Base-by-base conservation (phyloP, 352 stramenopile species). In the Peronospora farinosa region DNA sequence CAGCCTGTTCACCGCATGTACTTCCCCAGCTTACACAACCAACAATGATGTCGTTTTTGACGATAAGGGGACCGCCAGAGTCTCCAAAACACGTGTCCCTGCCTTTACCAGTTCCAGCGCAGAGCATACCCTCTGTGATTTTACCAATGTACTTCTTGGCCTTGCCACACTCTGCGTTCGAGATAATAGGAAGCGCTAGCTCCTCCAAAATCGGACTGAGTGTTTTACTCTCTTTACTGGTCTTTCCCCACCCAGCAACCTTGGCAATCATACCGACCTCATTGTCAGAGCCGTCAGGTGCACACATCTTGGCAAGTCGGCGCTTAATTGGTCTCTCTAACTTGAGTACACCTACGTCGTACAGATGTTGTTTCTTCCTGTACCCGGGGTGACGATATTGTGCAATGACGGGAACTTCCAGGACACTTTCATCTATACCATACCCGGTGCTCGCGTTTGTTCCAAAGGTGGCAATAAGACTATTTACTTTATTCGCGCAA, bases 11-110 rank as follows among this genome's bases (percentile, higher is more conserved):
- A 25, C 73, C 77, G 43, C 74, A 88, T n/a, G 61, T 69, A 39
- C 70, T 74, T 23, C 77, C 77, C 77, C 74, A 88, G 60, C 74
- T 86, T 17, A 88, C 77, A 27, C 80, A 60, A 7, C 77, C 77
- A 17, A 88, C 47, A 15, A 84, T 40, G 42, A 68, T 78, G 50
- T 77, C 41, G 21, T 48, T 60, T 25, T 65, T 37, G 25, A 86
- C 66, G 15, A 67, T 16, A 11, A 85, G 64, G 9, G 77, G 69
- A n/a, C 77, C 70, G 13, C 77, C 77, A 7, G 77, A 88, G 67
- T 88, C 76, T 11, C 76, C 76, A 45, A 84, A 78, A 63, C 76
- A 87, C 28, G 72, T 73, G 47, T 80, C 71, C 53, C 69, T 69
- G 39, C 62, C 67, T 16, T 60, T 33, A 5, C 69, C 66, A 1